Percentiles rank a stretch among this genome's conserved stretches.
Conservation (phyloP, 2,329 filamentous ascomycete species). For the Colletotrichum sojae region DNA sequence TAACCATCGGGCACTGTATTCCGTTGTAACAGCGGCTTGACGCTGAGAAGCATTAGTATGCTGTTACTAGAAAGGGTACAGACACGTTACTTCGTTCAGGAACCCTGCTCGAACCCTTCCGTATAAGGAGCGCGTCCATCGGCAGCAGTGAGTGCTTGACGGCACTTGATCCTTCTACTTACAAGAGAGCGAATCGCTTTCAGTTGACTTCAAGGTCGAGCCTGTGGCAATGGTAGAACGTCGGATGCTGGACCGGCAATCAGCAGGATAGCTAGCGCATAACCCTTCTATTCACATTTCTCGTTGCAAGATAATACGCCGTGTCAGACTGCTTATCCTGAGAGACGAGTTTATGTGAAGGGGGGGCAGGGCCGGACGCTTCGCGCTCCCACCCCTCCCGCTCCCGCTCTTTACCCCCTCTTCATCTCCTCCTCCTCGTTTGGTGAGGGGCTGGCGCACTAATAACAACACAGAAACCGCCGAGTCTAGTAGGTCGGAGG, state of each 20-base stretch:
- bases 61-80: constrained; percentile 15
- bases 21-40: background rate
- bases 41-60: constrained; percentile 19
- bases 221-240: too few relatives aligned
- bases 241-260: too few relatives aligned
- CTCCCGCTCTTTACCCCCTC: constrained; percentile 11
- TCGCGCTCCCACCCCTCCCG: constrained; percentile 21
- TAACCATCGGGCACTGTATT: constrained; percentile 8
- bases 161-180: constrained; percentile 24
- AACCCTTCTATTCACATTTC: too few relatives aligned
- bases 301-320: background rate
- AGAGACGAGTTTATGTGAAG: background rate
- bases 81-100: constrained; percentile 18
- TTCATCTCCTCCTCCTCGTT: constrained; percentile 18
- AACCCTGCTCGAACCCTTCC: constrained; percentile 34
- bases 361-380: constrained; percentile 3
- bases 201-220: too few relatives aligned
- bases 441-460: constrained; percentile 36
- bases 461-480: constrained; percentile 33
- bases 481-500: constrained; percentile 37
- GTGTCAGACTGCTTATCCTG: constrained; percentile 13
- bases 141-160: constrained; percentile 15
- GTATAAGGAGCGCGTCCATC: constrained; percentile 25
- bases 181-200: too few relatives aligned
- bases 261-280: too few relatives aligned